These are phyloP conservation scores for Alternaria tenuissima DNA, from an alignment of 2,329 filamentous ascomycete species.

Conservation along the genomic window DNA sequence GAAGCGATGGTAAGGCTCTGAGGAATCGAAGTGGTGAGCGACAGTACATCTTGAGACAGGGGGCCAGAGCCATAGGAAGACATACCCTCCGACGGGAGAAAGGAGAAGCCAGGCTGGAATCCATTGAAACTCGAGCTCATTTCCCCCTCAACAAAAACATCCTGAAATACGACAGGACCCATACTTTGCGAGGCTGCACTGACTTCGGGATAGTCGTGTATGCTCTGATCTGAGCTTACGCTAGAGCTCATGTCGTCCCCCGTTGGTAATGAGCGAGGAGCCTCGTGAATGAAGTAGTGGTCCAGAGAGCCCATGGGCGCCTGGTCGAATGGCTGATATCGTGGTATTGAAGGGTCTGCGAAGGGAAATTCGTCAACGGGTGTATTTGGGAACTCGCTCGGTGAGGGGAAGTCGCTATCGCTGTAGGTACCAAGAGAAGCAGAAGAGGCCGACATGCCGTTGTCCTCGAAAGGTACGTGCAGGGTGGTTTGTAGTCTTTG, in stretches of 20 bases:
- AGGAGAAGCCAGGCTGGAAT: conserved; percentile 50
- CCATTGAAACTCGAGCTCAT: conserved; percentile 50
- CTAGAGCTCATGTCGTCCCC: conserved; percentile 56
- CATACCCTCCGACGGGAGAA: conserved; percentile 53
- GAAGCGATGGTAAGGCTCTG: conserved; percentile 61
- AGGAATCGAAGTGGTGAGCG: conserved; percentile 53
- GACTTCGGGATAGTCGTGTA: conserved; percentile 54
- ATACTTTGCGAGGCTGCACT: conserved; percentile 45
- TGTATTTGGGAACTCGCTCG: conserved; percentile 57
- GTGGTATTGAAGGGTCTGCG: conserved; percentile 51
- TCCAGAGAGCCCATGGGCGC: conserved; percentile 51
- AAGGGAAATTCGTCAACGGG: conserved; percentile 55
- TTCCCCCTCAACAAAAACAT: conserved; percentile 51
- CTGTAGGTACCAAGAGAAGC: conserved; percentile 58
- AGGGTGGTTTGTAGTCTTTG: conserved; percentile 56
- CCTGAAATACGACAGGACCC: conserved; percentile 47
- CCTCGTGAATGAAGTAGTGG: conserved; percentile 45
- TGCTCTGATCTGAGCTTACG: conserved; percentile 56
- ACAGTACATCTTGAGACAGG: conserved; percentile 48
- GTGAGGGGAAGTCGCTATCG: conserved; percentile 58
- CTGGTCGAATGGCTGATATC: conserved; percentile 47
- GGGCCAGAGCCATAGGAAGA: conserved; percentile 52
- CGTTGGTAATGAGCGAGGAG: conserved; percentile 47
- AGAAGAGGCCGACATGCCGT: conserved; percentile 55
- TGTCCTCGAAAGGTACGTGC: conserved; percentile 52